These are phyloP conservation scores for Salvia sclarea DNA, from an alignment of 305 asterid species.

Conservation along the genomic window DNA sequence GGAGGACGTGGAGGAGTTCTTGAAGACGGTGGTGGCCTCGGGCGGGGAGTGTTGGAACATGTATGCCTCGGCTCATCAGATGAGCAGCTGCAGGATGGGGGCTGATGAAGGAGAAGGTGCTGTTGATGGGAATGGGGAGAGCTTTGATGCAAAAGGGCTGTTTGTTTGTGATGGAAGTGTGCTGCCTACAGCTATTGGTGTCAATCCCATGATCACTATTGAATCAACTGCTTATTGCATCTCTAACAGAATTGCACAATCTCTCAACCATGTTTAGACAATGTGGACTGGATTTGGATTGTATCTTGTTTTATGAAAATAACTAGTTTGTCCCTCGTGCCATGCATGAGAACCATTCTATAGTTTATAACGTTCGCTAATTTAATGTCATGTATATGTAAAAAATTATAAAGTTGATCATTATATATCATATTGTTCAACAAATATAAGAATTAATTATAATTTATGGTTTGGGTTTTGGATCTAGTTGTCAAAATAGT, in stretches of 20 bases:
- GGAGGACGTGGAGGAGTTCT: slow-evolving; percentile 53
- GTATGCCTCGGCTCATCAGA: slow-evolving; percentile 67
- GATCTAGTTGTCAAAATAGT: too few relatives aligned
- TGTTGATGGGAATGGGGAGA: slow-evolving; percentile 68
- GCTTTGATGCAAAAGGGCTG: slow-evolving; percentile 70
- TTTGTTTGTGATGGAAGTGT: slow-evolving; percentile 77
- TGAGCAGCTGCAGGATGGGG: slow-evolving; percentile 79
- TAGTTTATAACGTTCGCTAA: too few relatives aligned
- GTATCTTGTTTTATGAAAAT: too few relatives aligned
- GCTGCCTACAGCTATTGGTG: slow-evolving; percentile 66
- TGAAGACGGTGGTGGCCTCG: slow-evolving; percentile 39
- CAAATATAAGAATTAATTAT: too few relatives aligned
- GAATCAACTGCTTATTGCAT: slow-evolving; percentile 72
- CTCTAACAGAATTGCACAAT: slow-evolving; percentile 54
- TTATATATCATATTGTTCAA: too few relatives aligned
- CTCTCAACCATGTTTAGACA: slow-evolving; percentile 14
- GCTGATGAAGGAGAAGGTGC: slow-evolving; percentile 49
- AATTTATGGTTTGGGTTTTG: too few relatives aligned
- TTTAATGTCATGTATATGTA: too few relatives aligned
- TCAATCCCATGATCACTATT: slow-evolving; percentile 78
- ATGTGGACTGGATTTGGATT: too few relatives aligned
- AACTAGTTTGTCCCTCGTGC: too few relatives aligned
- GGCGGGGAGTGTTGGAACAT: slow-evolving; percentile 58
- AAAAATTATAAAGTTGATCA: too few relatives aligned
- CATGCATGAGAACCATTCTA: too few relatives aligned